Percentiles rank a stretch among this genome's conserved stretches.
Conservation (phyloP, 2,329 filamentous ascomycete species). For the Alternaria hordeiaustralica region DNA sequence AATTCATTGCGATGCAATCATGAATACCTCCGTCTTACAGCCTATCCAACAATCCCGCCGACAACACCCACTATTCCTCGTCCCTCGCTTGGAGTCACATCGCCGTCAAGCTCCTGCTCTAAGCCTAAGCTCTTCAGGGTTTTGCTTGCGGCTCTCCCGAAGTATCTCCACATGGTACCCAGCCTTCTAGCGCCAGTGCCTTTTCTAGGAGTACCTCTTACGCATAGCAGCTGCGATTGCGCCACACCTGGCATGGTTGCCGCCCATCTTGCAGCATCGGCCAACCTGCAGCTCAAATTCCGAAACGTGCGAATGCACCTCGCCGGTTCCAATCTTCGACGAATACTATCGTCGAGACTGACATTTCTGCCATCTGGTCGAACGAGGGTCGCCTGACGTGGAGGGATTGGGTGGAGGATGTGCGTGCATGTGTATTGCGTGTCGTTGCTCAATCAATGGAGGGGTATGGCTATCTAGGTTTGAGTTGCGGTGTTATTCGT, state of each 20-base stretch:
- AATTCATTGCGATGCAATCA: not conserved
- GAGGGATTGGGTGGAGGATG: not conserved
- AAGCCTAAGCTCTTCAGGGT: not conserved
- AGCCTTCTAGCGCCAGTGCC: not conserved
- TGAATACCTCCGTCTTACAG: not conserved
- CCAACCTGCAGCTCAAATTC: conserved; percentile 5
- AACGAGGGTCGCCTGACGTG: conserved; percentile 1
- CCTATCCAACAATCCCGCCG: not conserved
- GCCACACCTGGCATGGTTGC: conserved; percentile 10
- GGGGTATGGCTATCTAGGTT: not conserved
- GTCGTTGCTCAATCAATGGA: not conserved
- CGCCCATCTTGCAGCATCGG: conserved; percentile 9
- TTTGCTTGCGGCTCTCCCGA: conserved; percentile 11
- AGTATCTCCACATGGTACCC: not conserved
- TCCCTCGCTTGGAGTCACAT: not conserved
- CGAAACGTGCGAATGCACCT: conserved; percentile 18
- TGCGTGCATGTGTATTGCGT: not conserved
- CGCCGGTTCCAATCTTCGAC: conserved; percentile 2
- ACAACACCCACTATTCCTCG: not conserved
- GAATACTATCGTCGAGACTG: not conserved
- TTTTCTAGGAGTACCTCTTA: not conserved
- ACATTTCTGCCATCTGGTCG: not conserved
- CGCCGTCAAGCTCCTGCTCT: not conserved
- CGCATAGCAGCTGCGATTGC: not conserved
- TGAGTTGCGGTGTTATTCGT: not conserved